These are phyloP conservation scores for Gossypium aridum DNA, from an alignment of 441 rosid species.

Conservation along the genomic window DNA sequence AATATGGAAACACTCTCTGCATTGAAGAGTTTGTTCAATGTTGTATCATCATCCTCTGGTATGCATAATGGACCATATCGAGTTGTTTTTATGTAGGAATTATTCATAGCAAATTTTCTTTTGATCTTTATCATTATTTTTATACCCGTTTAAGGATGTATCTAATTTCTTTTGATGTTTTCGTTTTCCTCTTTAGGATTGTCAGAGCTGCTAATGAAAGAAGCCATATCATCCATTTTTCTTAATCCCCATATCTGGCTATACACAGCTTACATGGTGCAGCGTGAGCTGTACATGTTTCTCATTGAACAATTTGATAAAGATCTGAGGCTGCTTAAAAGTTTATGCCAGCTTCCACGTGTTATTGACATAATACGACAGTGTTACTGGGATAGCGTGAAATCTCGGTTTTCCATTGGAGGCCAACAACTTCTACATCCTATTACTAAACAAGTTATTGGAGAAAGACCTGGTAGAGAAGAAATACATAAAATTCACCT, in stretches of 20 bases:
- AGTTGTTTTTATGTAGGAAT: constrained; percentile 7
- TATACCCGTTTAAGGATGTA: neutral
- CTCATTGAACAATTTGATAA: constrained; percentile 85
- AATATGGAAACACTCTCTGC: constrained; percentile 93
- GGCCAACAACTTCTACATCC: constrained; percentile 84
- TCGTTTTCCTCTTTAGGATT: constrained; percentile 43
- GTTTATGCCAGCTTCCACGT: constrained; percentile 78
- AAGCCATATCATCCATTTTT: constrained; percentile 85
- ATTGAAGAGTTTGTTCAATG: constrained; percentile 77
- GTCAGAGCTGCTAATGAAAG: constrained; percentile 79
- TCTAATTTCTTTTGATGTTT: constrained; percentile 8
- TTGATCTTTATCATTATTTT: neutral
- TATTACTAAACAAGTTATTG: constrained; percentile 46
- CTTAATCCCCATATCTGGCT: constrained; percentile 92
- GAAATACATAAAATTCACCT: constrained; percentile 96
- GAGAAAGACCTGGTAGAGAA: constrained; percentile 81
- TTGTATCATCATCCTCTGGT: constrained; percentile 75
- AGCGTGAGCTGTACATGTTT: constrained; percentile 97
- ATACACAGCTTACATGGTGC: constrained; percentile 77
- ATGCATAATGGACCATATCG: constrained; percentile 25
- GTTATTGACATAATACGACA: constrained; percentile 78
- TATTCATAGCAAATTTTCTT: constrained; percentile 13
- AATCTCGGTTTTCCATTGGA: constrained; percentile 63
- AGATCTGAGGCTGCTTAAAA: constrained; percentile 73
- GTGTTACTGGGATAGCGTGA: constrained; percentile 83